phyloP scores from a whole-genome alignment of 2,329 filamentous ascomycete species.

The Fonsecaea monophora region DNA sequence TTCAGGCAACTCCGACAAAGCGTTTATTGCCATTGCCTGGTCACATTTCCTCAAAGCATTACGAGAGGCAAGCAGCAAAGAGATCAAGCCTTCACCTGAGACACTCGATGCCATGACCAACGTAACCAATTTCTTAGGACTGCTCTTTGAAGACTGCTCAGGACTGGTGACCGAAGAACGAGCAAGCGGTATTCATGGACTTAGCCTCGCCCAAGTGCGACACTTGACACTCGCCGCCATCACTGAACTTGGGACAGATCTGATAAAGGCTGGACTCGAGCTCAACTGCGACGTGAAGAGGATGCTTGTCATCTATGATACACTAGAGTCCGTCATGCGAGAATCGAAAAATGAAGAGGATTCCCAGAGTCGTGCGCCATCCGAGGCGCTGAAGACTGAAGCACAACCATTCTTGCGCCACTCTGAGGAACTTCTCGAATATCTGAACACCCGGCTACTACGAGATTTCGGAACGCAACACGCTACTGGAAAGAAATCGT shows the following conservation, averaged over 20 bases:
- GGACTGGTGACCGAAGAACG: slow-evolving; percentile 38
- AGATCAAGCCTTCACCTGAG: slow-evolving; percentile 86
- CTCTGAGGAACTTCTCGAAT: slow-evolving; percentile 24
- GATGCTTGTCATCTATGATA: slow-evolving; percentile 15
- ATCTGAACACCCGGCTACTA: slow-evolving; percentile 15
- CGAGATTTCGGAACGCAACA: slow-evolving; percentile 13
- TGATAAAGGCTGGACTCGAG: slow-evolving; percentile 45
- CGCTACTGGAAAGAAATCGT: not conserved
- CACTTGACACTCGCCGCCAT: slow-evolving; percentile 59
- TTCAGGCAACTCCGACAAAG: slow-evolving; percentile 45
- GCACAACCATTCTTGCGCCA: slow-evolving; percentile 10
- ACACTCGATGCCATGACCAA: slow-evolving; percentile 79
- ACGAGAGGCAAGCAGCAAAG: slow-evolving; percentile 73
- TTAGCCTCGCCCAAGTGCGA: slow-evolving; percentile 60
- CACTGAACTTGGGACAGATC: slow-evolving; percentile 55
- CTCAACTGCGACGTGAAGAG: not conserved
- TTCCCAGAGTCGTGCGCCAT: slow-evolving; percentile 3
- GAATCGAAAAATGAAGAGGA: slow-evolving; percentile 7
- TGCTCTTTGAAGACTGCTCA: slow-evolving; percentile 40
- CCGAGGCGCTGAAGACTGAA: slow-evolving; percentile 7
- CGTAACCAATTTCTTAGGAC: slow-evolving; percentile 70
- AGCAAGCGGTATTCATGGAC: slow-evolving; percentile 39
- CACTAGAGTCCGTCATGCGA: slow-evolving; percentile 11
- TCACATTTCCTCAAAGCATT: slow-evolving; percentile 66
- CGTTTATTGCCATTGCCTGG: slow-evolving; percentile 65